Evolutionary conservation across 2,329 filamentous ascomycete genomes (phyloP).

Genomic region (Ceratocystiopsis minuta): DNA sequence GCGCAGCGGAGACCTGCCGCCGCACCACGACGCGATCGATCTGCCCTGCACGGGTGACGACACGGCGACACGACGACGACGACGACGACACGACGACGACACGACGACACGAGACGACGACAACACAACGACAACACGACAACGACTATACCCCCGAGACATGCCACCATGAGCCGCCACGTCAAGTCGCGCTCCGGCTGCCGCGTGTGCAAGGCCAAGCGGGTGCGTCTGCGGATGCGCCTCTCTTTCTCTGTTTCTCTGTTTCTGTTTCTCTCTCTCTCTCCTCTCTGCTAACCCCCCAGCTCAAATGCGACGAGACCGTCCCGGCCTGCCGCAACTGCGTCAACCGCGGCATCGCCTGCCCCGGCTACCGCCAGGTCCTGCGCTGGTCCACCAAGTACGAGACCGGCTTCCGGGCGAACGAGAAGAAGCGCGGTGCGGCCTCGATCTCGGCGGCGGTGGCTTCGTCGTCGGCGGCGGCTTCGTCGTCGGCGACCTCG

Average conservation of each 20-base stretch:
- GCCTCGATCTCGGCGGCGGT: too few relatives aligned
- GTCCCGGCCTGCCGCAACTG: conserved; percentile 15
- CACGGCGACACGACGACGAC: too few relatives aligned
- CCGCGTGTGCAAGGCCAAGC: conserved; percentile 8
- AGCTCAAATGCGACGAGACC: conserved; percentile 18
- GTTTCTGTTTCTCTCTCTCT: too few relatives aligned
- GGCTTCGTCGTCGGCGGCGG: too few relatives aligned
- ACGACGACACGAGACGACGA: too few relatives aligned
- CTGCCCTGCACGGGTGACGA: too few relatives aligned
- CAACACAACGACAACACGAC: too few relatives aligned
- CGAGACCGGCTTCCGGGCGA: conserved; percentile 9
- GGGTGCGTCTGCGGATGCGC: background rate
- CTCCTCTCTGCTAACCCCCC: background rate
- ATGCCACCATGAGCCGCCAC: conserved; percentile 7
- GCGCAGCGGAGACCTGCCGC: too few relatives aligned
- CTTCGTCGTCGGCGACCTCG: too few relatives aligned
- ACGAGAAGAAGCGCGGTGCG: background rate
- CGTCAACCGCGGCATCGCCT: conserved; percentile 13
- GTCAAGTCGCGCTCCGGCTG: conserved; percentile 9
- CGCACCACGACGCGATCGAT: too few relatives aligned
- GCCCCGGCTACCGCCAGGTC: conserved; percentile 15
- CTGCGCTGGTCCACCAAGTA: conserved; percentile 26
- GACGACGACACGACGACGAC: too few relatives aligned
- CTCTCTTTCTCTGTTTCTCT: background rate
- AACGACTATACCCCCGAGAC: background rate